These are phyloP conservation scores for Leccinum pellstonianum DNA, from an alignment of 768 basidiomycete genomes.

Conservation along the genomic window DNA sequence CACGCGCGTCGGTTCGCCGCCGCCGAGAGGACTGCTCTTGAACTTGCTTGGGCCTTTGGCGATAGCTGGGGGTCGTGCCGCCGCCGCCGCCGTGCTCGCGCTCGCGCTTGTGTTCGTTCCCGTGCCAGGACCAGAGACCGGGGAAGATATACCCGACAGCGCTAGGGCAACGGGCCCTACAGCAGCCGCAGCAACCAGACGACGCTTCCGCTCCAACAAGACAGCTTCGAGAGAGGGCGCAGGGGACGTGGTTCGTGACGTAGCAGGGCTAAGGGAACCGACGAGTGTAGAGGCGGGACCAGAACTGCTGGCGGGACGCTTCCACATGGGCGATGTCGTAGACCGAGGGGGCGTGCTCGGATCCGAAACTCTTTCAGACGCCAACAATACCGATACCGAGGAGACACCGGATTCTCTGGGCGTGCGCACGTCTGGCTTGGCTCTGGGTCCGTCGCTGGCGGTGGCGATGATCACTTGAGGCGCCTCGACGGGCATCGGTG, in stretches of 20 bases:
- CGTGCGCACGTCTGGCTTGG: neutral
- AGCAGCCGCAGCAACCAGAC: slow-evolving; percentile 34
- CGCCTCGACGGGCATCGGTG: neutral
- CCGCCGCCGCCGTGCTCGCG: neutral
- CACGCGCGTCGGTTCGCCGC: too few species aligned
- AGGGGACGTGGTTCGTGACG: slow-evolving; percentile 44
- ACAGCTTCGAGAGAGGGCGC: slow-evolving; percentile 64
- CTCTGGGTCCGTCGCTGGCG: slow-evolving; percentile 4
- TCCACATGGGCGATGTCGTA: slow-evolving; percentile 10
- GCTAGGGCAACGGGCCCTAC: neutral
- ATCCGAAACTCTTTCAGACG: slow-evolving; percentile 1
- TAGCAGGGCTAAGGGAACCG: slow-evolving; percentile 10
- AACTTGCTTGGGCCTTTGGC: slow-evolving; percentile 51
- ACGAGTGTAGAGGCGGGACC: slow-evolving; percentile 13
- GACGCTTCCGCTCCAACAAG: slow-evolving; percentile 62
- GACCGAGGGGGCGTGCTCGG: neutral
- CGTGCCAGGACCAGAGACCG: neutral
- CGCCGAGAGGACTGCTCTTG: too few species aligned
- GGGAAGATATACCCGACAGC: neutral
- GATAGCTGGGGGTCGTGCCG: slow-evolving; percentile 14
- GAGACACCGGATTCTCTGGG: neutral
- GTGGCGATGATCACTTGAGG: neutral
- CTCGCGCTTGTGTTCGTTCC: neutral
- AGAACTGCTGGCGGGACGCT: slow-evolving; percentile 15
- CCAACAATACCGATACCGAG: neutral